Base-by-base conservation (phyloP, 495 filamentous ascomycete species). In the Amphirosellinia nigrospora region DNA sequence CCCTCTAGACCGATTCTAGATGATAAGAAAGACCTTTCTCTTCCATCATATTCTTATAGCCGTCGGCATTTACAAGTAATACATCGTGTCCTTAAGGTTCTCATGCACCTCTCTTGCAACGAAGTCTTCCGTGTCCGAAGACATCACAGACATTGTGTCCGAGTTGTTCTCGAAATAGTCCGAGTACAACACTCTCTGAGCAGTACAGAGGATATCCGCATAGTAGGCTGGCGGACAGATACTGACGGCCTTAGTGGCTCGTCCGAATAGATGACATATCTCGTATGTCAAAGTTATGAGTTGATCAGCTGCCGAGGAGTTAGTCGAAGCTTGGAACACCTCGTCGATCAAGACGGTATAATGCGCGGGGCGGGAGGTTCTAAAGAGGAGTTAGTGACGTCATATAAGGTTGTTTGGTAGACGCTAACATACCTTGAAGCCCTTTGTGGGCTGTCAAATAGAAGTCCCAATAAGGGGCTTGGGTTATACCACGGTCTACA, bases 401-500 rank as follows among this genome's bases (percentile, higher is more conserved):
- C 7, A 2, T 23, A 32, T 3, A 3, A 15, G 16, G 2, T 41
- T 11, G n/a, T n/a, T n/a, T n/a, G n/a, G n/a, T n/a, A 34, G 1
- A 43, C 53, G 8, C 38, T 45, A 15, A 66, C 60, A 66, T 75
- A 79, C 82, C 95, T 79, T 97, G 91, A 26, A 97, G 84, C 0
- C 92, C 91, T 11, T 86, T 82, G 78, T 98, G 96, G 0, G 94
- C 90, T 70, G 95, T 91, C n/a, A 98, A 79, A 82, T 87, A 98
- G 78, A 97, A 97, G 74, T 97, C 94, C 84, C 89, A 95, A 64
- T 86, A 82, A n/a, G 85, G 84, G 55, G 87, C 87, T 68, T 90
- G 89, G 13, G 92, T 95, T 38, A 97, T 86, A n/a, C 92, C 91
- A 48, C 92, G 89, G 78, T 98, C 95, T 11, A 97, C 93, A 4